A percentile compares a stretch with the other conserved stretches of the same genome.
phyloP scores from a whole-genome alignment of 2,329 filamentous ascomycete genomes.

The Malbranchea cinnamomea region DNA sequence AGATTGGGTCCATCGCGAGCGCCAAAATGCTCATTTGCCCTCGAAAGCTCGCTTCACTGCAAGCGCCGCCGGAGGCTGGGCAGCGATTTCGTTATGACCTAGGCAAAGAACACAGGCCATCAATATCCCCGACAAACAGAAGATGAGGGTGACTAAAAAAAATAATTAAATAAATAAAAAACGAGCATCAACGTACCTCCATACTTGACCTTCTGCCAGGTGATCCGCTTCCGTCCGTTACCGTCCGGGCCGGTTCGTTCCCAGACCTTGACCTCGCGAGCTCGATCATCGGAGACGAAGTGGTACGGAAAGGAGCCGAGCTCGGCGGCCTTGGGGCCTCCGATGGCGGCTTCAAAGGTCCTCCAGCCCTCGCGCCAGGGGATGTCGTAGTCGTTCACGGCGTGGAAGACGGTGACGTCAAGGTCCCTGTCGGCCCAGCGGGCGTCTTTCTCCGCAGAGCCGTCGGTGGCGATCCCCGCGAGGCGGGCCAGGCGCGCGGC shows the following conservation, averaged over 20 bases:
- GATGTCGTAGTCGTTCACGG: slow-evolving; percentile 69
- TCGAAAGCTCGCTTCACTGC: slow-evolving; percentile 26
- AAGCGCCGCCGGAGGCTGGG: slow-evolving; percentile 23
- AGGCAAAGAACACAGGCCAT: background rate
- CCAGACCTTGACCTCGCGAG: slow-evolving; percentile 24
- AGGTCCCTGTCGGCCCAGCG: slow-evolving; percentile 38
- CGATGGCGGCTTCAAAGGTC: slow-evolving; percentile 26
- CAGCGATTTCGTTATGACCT: slow-evolving; percentile 29
- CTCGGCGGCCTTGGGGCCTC: slow-evolving; percentile 13
- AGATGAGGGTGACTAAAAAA: background rate
- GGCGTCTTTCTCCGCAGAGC: slow-evolving; percentile 34
- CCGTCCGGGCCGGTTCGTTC: slow-evolving; percentile 14
- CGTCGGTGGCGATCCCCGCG: slow-evolving; percentile 17
- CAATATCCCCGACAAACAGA: background rate
- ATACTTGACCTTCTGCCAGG: slow-evolving; percentile 30
- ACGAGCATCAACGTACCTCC: slow-evolving; percentile 21
- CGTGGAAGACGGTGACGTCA: slow-evolving; percentile 61
- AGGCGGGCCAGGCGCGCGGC: slow-evolving; percentile 43
- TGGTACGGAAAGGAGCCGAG: slow-evolving; percentile 18
- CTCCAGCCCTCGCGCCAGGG: slow-evolving; percentile 41
- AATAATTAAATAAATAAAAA: background rate
- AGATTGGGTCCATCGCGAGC: too few relatives aligned
- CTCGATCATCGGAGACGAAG: slow-evolving; percentile 16
- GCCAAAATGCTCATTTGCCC: slow-evolving; percentile 11
- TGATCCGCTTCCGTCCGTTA: slow-evolving; percentile 21